Evolutionary conservation across 2,329 filamentous ascomycete species (phyloP).

Genomic region (Scleromitrula shiraiana): DNA sequence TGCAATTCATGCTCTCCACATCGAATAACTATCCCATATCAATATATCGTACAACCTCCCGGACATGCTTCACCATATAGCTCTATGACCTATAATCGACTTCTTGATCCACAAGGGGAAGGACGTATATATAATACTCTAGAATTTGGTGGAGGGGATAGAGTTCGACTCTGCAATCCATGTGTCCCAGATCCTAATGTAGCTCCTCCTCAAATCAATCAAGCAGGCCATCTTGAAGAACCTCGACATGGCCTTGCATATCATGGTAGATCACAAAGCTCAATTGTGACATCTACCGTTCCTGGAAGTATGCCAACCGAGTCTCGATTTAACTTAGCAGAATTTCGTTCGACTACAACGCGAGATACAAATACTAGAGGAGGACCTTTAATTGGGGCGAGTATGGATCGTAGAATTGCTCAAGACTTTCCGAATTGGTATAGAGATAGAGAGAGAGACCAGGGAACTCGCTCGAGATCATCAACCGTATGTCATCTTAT

Average conservation of each 20-base stretch:
- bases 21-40: conserved; percentile 85
- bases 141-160: conserved; percentile 54
- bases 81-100: conserved; percentile 10
- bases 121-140: conserved; percentile 17
- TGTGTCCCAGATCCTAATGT: conserved; percentile 64
- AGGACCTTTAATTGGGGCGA: not conserved
- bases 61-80: conserved; percentile 17
- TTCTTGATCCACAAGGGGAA: conserved; percentile 14
- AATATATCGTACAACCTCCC: conserved; percentile 82
- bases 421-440: conserved; percentile 7
- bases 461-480: conserved; percentile 3
- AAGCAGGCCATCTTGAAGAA: conserved; percentile 5
- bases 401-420: not conserved
- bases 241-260: conserved; percentile 11
- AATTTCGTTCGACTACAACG: conserved; percentile 1
- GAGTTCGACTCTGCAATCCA: conserved; percentile 64
- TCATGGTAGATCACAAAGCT: conserved; percentile 9
- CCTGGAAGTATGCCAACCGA: conserved; percentile 2
- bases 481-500: conserved; percentile 1
- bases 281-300: not conserved
- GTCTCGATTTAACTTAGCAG: conserved; percentile 1
- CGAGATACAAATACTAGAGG: not conserved
- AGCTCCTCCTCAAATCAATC: conserved; percentile 38
- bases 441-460: conserved; percentile 1
- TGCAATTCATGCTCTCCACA: conserved; percentile 88